Evolutionary conservation across 2,329 filamentous ascomycete species (phyloP), one percentile per base, ranked within the genome.

Genomic region (Cadophora gregata): DNA sequence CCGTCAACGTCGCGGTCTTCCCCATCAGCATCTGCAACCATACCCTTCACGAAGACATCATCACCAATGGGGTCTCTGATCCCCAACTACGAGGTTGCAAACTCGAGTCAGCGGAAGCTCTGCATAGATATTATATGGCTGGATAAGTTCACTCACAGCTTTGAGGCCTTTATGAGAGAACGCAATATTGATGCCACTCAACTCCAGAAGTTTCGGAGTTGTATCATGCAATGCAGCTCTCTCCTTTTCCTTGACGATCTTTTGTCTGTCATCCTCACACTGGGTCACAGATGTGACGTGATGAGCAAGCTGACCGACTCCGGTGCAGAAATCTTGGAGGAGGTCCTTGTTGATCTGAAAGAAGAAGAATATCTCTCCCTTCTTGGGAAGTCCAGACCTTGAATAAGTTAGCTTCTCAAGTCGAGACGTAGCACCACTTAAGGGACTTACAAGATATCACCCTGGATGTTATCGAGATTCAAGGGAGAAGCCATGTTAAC

Each of bases 131-230:
- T 2, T 16, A 33, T 5, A 6, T 10, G n/a, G 38, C 4, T 21
- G 5, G 8, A 14, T n/a, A 36, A 9, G 8, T 47, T 9, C 8
- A 56, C 61, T 24, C 16, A 63, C 61, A 27, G 51, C 50, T 31
- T 21, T 47, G 2, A 66, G 38, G 5, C 64, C 64, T 21, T 62
- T 66, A 4, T 62, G 50, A 7, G 59, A 66, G 51, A 66, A 66
- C 1, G 59, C 48, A 19, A 66, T 66, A 14, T 66, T 66, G 12
- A 66, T 48, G 14, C 59, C 64, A 59, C 59, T 62, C n/a, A 66
- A 25, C 29, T 66, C 58, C 8, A 66, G 29, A 2, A 62, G 27
- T 42, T 62, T 58, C 12, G 55, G 42, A 16, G 59, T 33, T 16
- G 31, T 38, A 16, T 51, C 45, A 50, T 62, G 45, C 21, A 38